These are phyloP conservation scores for Candida pseudofarinosa DNA, from an alignment of 805 yeast genomes.

Conservation along the genomic window DNA sequence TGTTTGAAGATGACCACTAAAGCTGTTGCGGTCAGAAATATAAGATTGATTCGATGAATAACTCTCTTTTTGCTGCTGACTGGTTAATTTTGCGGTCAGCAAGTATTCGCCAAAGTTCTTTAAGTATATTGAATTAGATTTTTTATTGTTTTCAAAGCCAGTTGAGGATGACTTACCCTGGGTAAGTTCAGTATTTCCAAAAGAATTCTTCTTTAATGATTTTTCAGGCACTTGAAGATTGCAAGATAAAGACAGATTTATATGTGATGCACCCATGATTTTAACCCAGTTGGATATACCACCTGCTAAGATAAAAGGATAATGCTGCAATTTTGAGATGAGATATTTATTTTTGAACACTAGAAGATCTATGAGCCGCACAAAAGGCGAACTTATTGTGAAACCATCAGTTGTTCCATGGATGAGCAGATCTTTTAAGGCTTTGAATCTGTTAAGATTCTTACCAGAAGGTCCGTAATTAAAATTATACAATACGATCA, in stretches of 20 bases:
- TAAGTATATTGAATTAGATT: conserved; percentile 20
- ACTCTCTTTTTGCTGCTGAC: background rate
- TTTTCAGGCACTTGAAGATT: conserved; percentile 17
- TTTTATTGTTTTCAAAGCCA: background rate
- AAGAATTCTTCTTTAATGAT: conserved; percentile 12
- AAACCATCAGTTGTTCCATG: conserved; percentile 32
- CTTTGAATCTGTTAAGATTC: conserved; percentile 26
- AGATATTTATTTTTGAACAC: conserved; percentile 28
- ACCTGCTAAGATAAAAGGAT: conserved; percentile 34
- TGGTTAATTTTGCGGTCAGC: conserved; percentile 21
- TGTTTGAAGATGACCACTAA: background rate
- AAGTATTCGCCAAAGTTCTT: conserved; percentile 28
- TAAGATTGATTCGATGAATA: background rate
- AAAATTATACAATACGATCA: conserved; percentile 63
- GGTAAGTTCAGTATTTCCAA: background rate
- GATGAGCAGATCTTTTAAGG: conserved; percentile 34
- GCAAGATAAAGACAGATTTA: background rate
- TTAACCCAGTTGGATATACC: conserved; percentile 34
- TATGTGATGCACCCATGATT: conserved; percentile 19
- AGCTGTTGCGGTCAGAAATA: background rate
- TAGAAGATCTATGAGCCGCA: conserved; percentile 37
- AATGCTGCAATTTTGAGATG: conserved; percentile 27
- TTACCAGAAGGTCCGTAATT: conserved; percentile 27
- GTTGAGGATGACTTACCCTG: background rate
- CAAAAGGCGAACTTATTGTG: conserved; percentile 55